A percentile compares a stretch with the other conserved stretches of the same genome.
phyloP scores from a whole-genome alignment of 1,139 yeast genomes.

The Yamadazyma siamensis region DNA sequence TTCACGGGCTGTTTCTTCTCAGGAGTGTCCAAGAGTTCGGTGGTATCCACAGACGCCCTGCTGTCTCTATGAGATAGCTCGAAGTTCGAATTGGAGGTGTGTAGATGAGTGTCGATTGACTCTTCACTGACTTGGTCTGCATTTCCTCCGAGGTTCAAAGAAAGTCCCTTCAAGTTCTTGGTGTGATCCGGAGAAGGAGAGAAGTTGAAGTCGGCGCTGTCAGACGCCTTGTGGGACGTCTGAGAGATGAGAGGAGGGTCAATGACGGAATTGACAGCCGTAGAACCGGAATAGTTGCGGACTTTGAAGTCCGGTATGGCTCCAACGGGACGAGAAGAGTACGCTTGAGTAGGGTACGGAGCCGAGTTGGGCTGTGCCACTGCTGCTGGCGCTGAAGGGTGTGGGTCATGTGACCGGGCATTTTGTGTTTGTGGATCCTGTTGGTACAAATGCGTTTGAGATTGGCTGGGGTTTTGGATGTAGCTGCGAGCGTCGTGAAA shows the following conservation, averaged over 20 bases:
- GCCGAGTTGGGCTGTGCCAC: too few relatives aligned
- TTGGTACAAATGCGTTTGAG: too few relatives aligned
- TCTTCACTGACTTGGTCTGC: slow-evolving; percentile 6
- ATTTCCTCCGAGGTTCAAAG: slow-evolving; percentile 20
- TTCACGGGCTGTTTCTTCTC: slow-evolving; percentile 7
- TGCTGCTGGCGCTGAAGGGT: too few relatives aligned
- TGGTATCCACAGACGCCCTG: slow-evolving; percentile 13
- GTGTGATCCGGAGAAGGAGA: slow-evolving; percentile 11
- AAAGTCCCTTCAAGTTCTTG: slow-evolving; percentile 31
- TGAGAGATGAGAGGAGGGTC: slow-evolving; percentile 9
- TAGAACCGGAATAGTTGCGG: slow-evolving; percentile 13
- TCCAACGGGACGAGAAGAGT: slow-evolving; percentile 1
- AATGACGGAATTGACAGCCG: slow-evolving; percentile 10
- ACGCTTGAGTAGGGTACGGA: too few relatives aligned
- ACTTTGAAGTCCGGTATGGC: slow-evolving; percentile 5
- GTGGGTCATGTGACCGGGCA: too few relatives aligned
- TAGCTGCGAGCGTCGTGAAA: too few relatives aligned
- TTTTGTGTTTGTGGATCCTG: too few relatives aligned
- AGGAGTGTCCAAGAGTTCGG: slow-evolving; percentile 14
- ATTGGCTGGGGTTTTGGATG: too few relatives aligned
- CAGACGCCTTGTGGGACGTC: slow-evolving; percentile 6
- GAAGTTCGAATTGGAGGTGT: slow-evolving; percentile 8
- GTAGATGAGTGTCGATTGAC: slow-evolving; percentile 3
- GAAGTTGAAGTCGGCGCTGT: slow-evolving; percentile 13
- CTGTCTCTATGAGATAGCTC: slow-evolving; percentile 9